Base-by-base conservation (phyloP, 2,329 filamentous ascomycete genomes). In the Lecanosticta acicola region DNA sequence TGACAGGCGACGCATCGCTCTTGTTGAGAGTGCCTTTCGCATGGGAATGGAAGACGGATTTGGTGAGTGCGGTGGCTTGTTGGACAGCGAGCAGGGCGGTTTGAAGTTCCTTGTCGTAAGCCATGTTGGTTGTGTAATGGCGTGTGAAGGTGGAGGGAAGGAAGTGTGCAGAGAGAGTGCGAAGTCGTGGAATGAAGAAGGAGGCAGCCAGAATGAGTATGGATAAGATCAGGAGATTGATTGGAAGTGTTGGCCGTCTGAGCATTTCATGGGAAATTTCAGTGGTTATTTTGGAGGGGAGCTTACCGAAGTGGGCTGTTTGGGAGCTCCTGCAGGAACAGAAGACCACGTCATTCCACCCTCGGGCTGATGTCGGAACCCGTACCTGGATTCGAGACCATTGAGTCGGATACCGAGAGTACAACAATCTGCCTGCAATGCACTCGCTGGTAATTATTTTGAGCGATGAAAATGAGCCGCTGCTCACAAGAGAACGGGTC, bases 1-100 rank as follows among this genome's bases (percentile, higher is more conserved):
- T 98, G 60, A 98, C 93, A 55, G 93, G 93, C 8, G 90, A 95
- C 66, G 87, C 88, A 76, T 98, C 93, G 68, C 87, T 84, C 74
- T 98, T 98, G 66, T 84, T 85, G 41, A 95, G 77, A 37, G 93
- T 96, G 59, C 91, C 91, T 73, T 97, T 97, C 60, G 88, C 85
- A 70, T 91, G 93, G 59, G 91, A 85, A 71, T 89, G 76, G 73
- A 86, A 87, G 64, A 89, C 85, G 51, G 79, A 79, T 68, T 87
- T 85, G 41, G 85, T 89, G 47, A 89, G 77, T 54, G 88, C 74
- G 17, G 80, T 74, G 19, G 85, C 90, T 55, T 90, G 81, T 72
- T 94, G 88, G 46, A 95, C 90, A 51, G 90, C 89, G 35, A 95
- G 80, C 66, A 91, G 83, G 51, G 90, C 90, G 45, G 94, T 78